Percentiles rank a stretch among this genome's conserved stretches.
phyloP scores from a whole-genome alignment of 805 yeast species.

The Isabelozyma gotoi region DNA sequence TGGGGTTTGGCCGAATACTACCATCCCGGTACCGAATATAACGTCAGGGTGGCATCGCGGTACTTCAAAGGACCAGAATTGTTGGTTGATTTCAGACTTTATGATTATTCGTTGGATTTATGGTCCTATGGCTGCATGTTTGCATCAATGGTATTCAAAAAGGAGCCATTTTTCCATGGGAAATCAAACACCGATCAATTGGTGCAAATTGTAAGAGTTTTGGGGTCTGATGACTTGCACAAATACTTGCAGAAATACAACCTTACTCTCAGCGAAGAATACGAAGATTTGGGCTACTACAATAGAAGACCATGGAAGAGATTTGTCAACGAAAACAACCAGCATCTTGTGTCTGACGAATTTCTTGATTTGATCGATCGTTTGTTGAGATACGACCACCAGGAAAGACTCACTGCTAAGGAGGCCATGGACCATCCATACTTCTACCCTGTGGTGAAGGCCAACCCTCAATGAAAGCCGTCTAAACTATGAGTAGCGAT shows the following conservation, averaged over 20 bases:
- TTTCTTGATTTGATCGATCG: slow-evolving; percentile 71
- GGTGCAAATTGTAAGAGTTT: slow-evolving; percentile 83
- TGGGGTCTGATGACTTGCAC: slow-evolving; percentile 78
- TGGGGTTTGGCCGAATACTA: slow-evolving; percentile 96
- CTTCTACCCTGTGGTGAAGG: slow-evolving; percentile 37
- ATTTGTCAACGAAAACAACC: slow-evolving; percentile 56
- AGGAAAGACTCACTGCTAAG: slow-evolving; percentile 80
- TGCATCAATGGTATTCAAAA: slow-evolving; percentile 83
- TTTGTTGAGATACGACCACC: slow-evolving; percentile 80
- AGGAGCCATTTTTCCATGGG: slow-evolving; percentile 92
- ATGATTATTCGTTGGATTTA: slow-evolving; percentile 84
- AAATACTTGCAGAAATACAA: slow-evolving; percentile 67
- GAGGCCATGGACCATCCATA: slow-evolving; percentile 83
- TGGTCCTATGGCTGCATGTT: slow-evolving; percentile 94
- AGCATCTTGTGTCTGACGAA: slow-evolving; percentile 51
- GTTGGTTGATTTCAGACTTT: slow-evolving; percentile 75
- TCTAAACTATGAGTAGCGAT: not conserved
- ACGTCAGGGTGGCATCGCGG: slow-evolving; percentile 88
- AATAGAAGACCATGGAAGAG: slow-evolving; percentile 66
- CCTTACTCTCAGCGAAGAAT: slow-evolving; percentile 70
- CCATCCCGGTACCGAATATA: slow-evolving; percentile 85
- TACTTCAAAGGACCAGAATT: slow-evolving; percentile 92
- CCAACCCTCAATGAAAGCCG: not conserved
- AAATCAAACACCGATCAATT: slow-evolving; percentile 88
- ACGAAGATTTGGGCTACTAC: slow-evolving; percentile 72